Percentiles rank a stretch among this genome's conserved stretches.
These are phyloP conservation scores for Lactifluus echinatus DNA, from an alignment of 768 basidiomycete species.

Conservation along the genomic window DNA sequence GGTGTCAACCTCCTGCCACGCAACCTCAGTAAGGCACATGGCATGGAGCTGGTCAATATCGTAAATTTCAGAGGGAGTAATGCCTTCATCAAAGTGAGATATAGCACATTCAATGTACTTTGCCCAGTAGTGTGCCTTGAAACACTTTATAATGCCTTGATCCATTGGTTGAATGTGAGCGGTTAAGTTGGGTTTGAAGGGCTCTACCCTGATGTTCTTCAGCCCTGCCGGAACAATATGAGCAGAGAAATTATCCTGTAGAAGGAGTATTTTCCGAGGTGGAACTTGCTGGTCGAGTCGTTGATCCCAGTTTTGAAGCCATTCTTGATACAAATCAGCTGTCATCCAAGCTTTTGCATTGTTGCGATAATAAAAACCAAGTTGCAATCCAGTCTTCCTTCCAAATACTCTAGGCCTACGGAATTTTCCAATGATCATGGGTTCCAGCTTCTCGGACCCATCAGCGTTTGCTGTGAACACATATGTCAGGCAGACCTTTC, in stretches of 20 bases:
- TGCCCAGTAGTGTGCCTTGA: slow-evolving; percentile 31
- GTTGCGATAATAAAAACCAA: background rate
- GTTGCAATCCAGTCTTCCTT: slow-evolving; percentile 21
- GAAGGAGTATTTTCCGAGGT: slow-evolving; percentile 24
- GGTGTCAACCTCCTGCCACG: slow-evolving; percentile 27
- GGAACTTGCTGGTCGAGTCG: slow-evolving; percentile 5
- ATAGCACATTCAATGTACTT: slow-evolving; percentile 22
- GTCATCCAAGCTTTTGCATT: background rate
- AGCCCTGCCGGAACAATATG: slow-evolving; percentile 24
- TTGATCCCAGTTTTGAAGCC: background rate
- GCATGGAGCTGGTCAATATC: slow-evolving; percentile 30
- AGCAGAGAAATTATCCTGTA: slow-evolving; percentile 29
- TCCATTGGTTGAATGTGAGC: slow-evolving; percentile 32
- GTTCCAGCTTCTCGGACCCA: background rate
- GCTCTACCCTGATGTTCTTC: slow-evolving; percentile 26
- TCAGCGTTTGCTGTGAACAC: background rate
- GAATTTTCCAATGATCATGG: background rate
- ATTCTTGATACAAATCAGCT: too few species aligned
- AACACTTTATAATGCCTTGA: slow-evolving; percentile 30
- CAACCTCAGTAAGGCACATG: slow-evolving; percentile 28
- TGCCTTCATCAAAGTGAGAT: background rate
- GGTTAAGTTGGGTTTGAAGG: slow-evolving; percentile 31
- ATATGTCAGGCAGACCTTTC: background rate
- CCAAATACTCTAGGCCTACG: slow-evolving; percentile 20
- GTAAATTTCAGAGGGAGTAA: slow-evolving; percentile 26